Evolutionary conservation across 768 basidiomycete genomes (phyloP), one percentile per base, ranked within the genome.

Genomic region (Terana coerulea): DNA sequence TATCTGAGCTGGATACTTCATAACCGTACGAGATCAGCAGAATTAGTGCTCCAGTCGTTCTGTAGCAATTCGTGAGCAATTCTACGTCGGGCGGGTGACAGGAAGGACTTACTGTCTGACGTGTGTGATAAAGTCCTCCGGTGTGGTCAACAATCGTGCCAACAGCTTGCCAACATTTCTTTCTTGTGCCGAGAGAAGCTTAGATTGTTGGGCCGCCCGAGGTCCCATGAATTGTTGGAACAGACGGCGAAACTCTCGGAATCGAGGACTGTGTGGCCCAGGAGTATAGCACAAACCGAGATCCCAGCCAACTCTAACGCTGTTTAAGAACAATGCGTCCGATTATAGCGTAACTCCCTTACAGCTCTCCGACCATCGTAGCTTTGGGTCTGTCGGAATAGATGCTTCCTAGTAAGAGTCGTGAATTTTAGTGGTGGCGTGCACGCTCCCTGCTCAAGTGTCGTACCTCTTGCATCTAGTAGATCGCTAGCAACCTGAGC

Each of bases 141-240:
- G 57, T 10, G 53, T 51, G 14, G 41, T 29, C 25, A 62, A 9
- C 14, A 65, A 46, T 3, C 61, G 54, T 5, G 41, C 8, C 30
- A 62, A 47, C 9, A 64, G 56, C 25, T 47, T 49, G 22, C 36
- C 47, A 3, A 59, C 54, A 35, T 58, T 57, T 29, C 44, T 30
- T 40, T 62, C 59, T 43, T 61, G 61, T 45, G 60, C 53, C 19
- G 44, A 6, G 10, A 62, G 51, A 19, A 61, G 42, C 14, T 28
- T 36, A 3, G 53, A 25, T 11, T 59, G 48, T 31, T 61, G 51
- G 34, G 56, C 64, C 10, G 63, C 59, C 14, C 64, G 62, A 0
- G 69, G 65, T 1, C 69, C 69, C 30, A 72, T 69, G 48, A 63
- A 64, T 4, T 62, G 49, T 17, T 69, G 62, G 55, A 69, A 68